Percentiles rank a stretch among this genome's conserved stretches.
These are phyloP conservation scores for Acidiella bohemica DNA, from an alignment of 495 filamentous ascomycete species.

Conservation along the genomic window DNA sequence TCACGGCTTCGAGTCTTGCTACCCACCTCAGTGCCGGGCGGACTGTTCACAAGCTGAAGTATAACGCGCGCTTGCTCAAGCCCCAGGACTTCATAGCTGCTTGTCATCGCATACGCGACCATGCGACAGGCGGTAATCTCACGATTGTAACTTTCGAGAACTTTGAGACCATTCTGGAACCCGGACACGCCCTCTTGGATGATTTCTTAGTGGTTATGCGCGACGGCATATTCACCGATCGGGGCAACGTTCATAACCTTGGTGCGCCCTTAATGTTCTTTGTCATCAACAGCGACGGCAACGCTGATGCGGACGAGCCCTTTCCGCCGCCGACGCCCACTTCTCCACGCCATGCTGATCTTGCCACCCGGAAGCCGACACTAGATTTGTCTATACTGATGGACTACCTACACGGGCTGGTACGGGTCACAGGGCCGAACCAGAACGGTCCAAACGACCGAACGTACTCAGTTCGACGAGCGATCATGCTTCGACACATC, in stretches of 20 bases:
- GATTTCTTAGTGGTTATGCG: conserved; percentile 14
- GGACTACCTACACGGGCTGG: conserved; percentile 14
- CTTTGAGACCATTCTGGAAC: conserved; percentile 13
- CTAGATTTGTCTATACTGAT: conserved; percentile 6
- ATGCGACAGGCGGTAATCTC: conserved; percentile 4
- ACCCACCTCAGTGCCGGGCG: conserved; percentile 1
- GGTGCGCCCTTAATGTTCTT: conserved; percentile 15
- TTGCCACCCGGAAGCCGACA: neutral
- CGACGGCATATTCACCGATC: conserved; percentile 15
- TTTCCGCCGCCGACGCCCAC: conserved; percentile 2
- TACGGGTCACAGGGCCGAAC: conserved; percentile 8
- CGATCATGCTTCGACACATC: conserved; percentile 18
- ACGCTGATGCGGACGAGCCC: neutral
- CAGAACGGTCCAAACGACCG: conserved; percentile 5
- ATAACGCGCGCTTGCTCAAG: conserved; percentile 11
- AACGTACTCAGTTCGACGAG: conserved; percentile 14
- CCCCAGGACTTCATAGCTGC: conserved; percentile 2
- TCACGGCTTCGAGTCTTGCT: conserved; percentile 9
- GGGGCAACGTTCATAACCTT: conserved; percentile 7
- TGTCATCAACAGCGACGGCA: conserved; percentile 13
- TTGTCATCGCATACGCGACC: conserved; percentile 17
- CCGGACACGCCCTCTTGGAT: conserved; percentile 3
- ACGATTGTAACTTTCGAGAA: conserved; percentile 18
- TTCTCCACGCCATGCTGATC: conserved; percentile 3
- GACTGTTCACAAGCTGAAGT: conserved; percentile 7